Conservation (phyloP, 345 rosid species). For the Ceriops tagal region DNA sequence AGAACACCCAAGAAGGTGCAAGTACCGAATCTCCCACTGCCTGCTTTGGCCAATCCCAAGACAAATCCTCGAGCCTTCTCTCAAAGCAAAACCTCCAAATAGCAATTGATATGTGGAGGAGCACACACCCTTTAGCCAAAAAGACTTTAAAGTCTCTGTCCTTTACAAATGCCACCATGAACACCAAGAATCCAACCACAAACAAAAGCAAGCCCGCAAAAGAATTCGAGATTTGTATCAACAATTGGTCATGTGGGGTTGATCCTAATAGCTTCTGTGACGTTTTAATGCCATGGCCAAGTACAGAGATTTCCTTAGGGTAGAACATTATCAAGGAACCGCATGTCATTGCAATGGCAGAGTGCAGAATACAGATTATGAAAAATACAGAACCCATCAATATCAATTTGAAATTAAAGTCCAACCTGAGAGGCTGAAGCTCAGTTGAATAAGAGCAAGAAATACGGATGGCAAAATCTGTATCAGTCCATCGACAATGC, state of each 20-base stretch:
- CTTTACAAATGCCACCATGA: constrained; percentile 47
- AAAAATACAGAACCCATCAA: constrained; percentile 29
- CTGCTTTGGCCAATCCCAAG: constrained; percentile 46
- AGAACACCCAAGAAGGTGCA: constrained; percentile 47
- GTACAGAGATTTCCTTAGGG: constrained; percentile 30
- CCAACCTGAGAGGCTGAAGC: too few relatives aligned
- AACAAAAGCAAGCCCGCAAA: constrained; percentile 44
- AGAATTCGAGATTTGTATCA: constrained; percentile 41
- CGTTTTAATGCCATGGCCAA: constrained; percentile 39
- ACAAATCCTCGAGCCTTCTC: constrained; percentile 44
- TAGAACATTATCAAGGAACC: constrained; percentile 44
- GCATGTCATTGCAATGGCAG: constrained; percentile 28
- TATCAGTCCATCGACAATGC: constrained; percentile 20
- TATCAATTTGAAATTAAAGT: too few relatives aligned
- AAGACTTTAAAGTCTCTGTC: constrained; percentile 36
- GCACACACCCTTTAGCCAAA: constrained; percentile 43
- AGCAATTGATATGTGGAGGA: constrained; percentile 42
- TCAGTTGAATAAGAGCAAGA: too few relatives aligned
- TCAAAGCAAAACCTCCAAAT: constrained; percentile 44
- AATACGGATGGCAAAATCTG: constrained; percentile 21
- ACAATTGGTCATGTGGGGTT: constrained; percentile 37
- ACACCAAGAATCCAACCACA: constrained; percentile 34
- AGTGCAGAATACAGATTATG: constrained; percentile 38
- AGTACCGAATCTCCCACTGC: constrained; percentile 35
- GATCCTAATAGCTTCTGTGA: constrained; percentile 39